Percentiles rank a stretch among this genome's conserved stretches.
These are phyloP conservation scores for Calycina herbarum DNA, from an alignment of 2,329 filamentous ascomycete species.

Conservation along the genomic window DNA sequence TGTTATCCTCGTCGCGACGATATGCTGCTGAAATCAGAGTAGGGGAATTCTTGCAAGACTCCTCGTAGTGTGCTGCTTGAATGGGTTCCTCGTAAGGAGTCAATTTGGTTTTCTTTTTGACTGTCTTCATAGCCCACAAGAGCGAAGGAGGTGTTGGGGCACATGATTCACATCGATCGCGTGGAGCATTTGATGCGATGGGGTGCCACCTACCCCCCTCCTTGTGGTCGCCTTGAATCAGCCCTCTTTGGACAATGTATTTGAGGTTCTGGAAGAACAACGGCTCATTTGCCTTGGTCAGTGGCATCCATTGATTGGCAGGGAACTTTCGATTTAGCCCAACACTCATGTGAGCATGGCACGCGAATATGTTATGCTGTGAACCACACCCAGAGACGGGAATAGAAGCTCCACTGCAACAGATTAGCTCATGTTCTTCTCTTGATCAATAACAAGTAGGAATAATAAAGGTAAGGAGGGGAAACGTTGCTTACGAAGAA, in stretches of 20 bases:
- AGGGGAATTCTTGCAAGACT: conserved; percentile 27
- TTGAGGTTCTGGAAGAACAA: not conserved
- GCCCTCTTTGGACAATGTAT: not conserved
- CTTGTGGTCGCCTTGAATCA: not conserved
- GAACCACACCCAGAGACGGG: not conserved
- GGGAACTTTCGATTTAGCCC: not conserved
- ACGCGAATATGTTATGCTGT: not conserved
- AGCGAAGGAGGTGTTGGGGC: conserved; percentile 35
- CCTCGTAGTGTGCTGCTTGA: conserved; percentile 39
- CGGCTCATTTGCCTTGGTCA: not conserved
- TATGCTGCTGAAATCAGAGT: not conserved
- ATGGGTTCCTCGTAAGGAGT: conserved; percentile 31
- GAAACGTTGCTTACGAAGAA: not conserved
- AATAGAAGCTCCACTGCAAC: not conserved
- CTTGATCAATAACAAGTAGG: no score
- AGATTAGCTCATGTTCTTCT: no score
- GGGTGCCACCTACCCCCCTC: not conserved
- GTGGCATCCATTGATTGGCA: not conserved
- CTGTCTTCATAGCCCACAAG: conserved; percentile 38
- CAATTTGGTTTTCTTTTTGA: conserved; percentile 36
- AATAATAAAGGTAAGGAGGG: no score
- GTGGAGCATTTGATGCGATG: not conserved
- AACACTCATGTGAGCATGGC: not conserved
- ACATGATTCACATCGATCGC: conserved; percentile 15
- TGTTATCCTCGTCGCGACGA: not conserved